Evolutionary conservation across 352 stramenopile genomes (phyloP).

Genomic region (Saprolegnia diclina): DNA sequence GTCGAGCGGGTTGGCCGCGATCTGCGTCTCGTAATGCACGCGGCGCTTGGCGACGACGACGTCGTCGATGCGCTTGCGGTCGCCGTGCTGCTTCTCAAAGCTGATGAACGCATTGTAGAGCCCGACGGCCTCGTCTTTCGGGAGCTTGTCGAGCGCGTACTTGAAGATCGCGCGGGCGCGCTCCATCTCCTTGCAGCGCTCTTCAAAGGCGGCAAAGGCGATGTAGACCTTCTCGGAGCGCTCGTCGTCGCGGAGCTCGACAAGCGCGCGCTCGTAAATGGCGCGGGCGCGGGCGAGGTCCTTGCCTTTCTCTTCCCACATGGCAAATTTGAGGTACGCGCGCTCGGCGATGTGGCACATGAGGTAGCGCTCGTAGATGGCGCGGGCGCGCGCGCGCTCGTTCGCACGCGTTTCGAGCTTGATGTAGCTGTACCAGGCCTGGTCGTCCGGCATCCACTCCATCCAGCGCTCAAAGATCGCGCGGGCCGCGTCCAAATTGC

Average conservation of each 20-base stretch:
- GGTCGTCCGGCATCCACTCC: conserved; percentile 97
- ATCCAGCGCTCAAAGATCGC: conserved; percentile 96
- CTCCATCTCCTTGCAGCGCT: conserved; percentile 92
- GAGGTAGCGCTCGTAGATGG: conserved; percentile 93
- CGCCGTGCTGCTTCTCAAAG: conserved; percentile 99
- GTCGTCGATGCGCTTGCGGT: conserved; percentile 93
- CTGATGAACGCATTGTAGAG: conserved; percentile 95
- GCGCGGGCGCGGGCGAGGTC: conserved; percentile 88
- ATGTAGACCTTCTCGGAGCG: conserved; percentile 86
- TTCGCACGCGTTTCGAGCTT: conserved; percentile 96
- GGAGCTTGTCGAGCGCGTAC: conserved; percentile 71
- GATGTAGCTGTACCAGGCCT: conserved; percentile 97
- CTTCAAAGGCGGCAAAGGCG: conserved; percentile 96
- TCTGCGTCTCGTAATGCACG: conserved; percentile 91
- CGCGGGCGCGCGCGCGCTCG: conserved; percentile 76
- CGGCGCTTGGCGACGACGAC: conserved; percentile 94
- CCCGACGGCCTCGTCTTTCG: conserved; percentile 85
- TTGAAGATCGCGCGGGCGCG: conserved; percentile 86
- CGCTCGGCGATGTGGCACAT: conserved; percentile 83
- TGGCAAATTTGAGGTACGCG: conserved; percentile 97
- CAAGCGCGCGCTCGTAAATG: conserved; percentile 94
- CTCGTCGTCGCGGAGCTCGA: conserved; percentile 83
- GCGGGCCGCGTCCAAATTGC: conserved; percentile 90
- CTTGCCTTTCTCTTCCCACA: conserved; percentile 96
- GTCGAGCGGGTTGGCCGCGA: conserved; percentile 88